phyloP scores from a whole-genome alignment of 768 basidiomycete species.

The Clitopilus passeckerianus region DNA sequence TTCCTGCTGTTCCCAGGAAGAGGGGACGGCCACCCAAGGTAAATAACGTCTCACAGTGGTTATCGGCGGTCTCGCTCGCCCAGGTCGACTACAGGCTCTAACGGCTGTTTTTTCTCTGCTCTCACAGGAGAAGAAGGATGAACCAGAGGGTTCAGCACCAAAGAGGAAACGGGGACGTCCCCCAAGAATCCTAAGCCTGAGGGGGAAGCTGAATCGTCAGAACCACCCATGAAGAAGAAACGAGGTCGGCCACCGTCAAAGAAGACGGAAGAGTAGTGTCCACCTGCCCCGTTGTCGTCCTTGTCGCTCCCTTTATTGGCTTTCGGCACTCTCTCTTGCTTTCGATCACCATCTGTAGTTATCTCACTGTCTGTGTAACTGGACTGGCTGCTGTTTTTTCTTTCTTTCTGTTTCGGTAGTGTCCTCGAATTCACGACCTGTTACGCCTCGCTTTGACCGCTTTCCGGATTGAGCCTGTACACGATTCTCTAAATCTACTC shows the following conservation, averaged over 20 bases:
- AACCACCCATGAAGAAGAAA: slow-evolving; percentile 59
- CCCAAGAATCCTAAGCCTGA: slow-evolving; percentile 60
- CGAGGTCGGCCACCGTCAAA: slow-evolving; percentile 70
- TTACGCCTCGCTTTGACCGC: neutral
- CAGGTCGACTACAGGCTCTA: slow-evolving; percentile 14
- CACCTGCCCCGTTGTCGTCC: slow-evolving; percentile 12
- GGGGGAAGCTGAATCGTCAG: slow-evolving; percentile 32
- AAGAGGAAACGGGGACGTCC: slow-evolving; percentile 76
- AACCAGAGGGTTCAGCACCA: slow-evolving; percentile 42
- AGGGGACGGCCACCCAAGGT: slow-evolving; percentile 70
- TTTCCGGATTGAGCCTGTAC: neutral
- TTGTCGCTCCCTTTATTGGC: slow-evolving; percentile 13
- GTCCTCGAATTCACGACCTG: neutral
- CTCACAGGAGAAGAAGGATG: slow-evolving; percentile 39
- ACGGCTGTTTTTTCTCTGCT: slow-evolving; percentile 12
- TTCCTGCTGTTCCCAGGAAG: slow-evolving; percentile 40
- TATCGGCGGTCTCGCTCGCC: slow-evolving; percentile 6
- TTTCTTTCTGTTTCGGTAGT: neutral
- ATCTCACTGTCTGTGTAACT: neutral
- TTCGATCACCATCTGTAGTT: neutral
- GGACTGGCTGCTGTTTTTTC: neutral
- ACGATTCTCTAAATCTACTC: neutral
- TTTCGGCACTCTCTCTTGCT: slow-evolving; percentile 15
- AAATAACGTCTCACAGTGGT: slow-evolving; percentile 14
- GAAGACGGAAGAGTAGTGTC: slow-evolving; percentile 20